phyloP scores from a whole-genome alignment of 2,329 filamentous ascomycete genomes.

The Colletotrichum sansevieriae region DNA sequence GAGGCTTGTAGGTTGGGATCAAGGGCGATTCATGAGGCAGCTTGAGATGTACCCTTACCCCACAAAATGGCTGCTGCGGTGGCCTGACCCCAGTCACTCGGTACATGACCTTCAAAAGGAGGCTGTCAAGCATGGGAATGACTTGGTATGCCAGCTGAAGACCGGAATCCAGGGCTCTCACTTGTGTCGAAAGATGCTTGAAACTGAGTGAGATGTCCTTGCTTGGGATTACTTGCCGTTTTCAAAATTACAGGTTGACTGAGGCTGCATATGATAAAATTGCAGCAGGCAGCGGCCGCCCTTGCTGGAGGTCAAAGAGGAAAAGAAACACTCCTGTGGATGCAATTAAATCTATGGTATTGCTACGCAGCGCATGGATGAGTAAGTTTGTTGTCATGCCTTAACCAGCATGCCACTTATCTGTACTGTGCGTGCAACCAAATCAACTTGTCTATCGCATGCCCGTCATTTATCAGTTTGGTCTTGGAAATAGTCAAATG shows the following conservation, averaged over 20 bases:
- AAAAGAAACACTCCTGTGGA: not conserved
- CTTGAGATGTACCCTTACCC: conserved; percentile 8
- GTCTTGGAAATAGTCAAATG: too few species aligned
- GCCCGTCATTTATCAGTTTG: too few species aligned
- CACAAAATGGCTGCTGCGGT: conserved; percentile 2
- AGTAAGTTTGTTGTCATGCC: conserved; percentile 15
- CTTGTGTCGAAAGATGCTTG: too few species aligned
- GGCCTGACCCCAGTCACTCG: not conserved
- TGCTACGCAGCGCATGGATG: not conserved
- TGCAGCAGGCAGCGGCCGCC: not conserved
- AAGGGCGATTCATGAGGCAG: conserved; percentile 8
- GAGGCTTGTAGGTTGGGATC: conserved; percentile 7
- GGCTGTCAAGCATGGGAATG: too few species aligned
- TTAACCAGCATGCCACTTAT: conserved; percentile 12
- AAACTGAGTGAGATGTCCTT: too few species aligned
- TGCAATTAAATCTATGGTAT: not conserved
- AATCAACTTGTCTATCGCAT: conserved; percentile 1
- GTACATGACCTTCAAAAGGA: too few species aligned
- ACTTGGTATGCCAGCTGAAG: too few species aligned
- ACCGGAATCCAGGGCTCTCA: too few species aligned
- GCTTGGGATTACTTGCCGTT: too few species aligned
- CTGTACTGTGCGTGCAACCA: not conserved
- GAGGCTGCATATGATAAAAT: not conserved
- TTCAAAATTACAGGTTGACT: not conserved
- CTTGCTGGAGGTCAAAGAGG: not conserved